Evolutionary conservation across 257 asterid genomes (phyloP).

Genomic region (Ligustrum vulgare): DNA sequence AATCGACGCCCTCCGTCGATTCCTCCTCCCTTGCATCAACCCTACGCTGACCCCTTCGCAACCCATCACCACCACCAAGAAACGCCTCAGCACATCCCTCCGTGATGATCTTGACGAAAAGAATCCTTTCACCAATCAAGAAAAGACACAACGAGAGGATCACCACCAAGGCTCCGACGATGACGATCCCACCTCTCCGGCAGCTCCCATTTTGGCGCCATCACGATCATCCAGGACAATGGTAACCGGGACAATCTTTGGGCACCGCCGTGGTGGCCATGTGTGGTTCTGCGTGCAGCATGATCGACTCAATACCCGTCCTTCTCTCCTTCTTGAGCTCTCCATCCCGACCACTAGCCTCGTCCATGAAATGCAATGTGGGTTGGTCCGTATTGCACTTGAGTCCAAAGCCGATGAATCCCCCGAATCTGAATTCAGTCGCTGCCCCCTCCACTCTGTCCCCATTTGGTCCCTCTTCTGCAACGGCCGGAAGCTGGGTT

Average conservation of each 20-base stretch:
- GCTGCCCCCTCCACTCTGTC: conserved; percentile 65
- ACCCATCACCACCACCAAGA: conserved; percentile 50
- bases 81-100: conserved; percentile 89
- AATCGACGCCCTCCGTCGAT: conserved; percentile 74
- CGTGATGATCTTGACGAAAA: conserved; percentile 68
- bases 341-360: conserved; percentile 77
- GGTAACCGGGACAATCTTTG: conserved; percentile 93
- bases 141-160: conserved; percentile 3
- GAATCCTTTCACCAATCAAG: conserved; percentile 1
- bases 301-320: conserved; percentile 60
- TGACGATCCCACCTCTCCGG: conserved; percentile 43
- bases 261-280: conserved; percentile 81
- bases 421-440: conserved; percentile 53
- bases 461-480: conserved; percentile 88
- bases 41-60: conserved; percentile 41
- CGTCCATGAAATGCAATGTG: conserved; percentile 81
- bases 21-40: conserved; percentile 51
- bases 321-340: conserved; percentile 77
- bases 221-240: conserved; percentile 80
- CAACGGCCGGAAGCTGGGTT: conserved; percentile 78
- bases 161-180: conserved; percentile 30
- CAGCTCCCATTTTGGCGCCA: conserved; percentile 41
- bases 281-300: conserved; percentile 93
- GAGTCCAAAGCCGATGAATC: conserved; percentile 67
- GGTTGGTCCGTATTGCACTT: conserved; percentile 77